These are phyloP conservation scores for Schizonepeta tenuifolia DNA, from an alignment of 257 asterid species.

Conservation along the genomic window DNA sequence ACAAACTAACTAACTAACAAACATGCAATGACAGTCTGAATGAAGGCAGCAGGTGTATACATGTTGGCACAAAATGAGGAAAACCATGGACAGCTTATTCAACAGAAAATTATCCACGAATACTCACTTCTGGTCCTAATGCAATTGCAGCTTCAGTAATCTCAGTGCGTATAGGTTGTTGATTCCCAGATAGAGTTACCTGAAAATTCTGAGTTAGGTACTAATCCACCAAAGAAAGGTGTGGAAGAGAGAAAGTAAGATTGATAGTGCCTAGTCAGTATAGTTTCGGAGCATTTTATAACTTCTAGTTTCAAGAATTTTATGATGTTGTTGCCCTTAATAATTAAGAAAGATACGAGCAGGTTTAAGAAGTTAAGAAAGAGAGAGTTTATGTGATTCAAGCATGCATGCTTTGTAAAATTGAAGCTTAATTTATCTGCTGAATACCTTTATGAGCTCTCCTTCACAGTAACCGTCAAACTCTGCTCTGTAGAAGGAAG, in stretches of 20 bases:
- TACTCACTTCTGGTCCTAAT: slow-evolving; percentile 70
- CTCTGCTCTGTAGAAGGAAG: slow-evolving; percentile 60
- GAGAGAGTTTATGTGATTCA: slow-evolving; percentile 11
- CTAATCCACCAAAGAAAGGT: not conserved
- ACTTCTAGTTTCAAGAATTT: not conserved
- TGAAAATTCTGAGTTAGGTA: slow-evolving; percentile 37
- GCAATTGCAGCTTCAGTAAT: slow-evolving; percentile 85
- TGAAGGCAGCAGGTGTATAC: slow-evolving; percentile 9
- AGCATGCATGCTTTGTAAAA: not conserved
- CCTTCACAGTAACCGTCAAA: slow-evolving; percentile 86
- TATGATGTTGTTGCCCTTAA: not conserved
- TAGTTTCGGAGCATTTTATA: not conserved
- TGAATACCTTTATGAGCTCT: slow-evolving; percentile 70
- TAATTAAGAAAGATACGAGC: not conserved
- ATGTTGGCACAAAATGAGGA: not conserved
- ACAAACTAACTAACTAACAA: no score
- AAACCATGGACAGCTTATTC: not conserved
- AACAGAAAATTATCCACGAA: not conserved
- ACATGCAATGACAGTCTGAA: not conserved
- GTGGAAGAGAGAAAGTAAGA: not conserved
- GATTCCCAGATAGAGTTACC: slow-evolving; percentile 80
- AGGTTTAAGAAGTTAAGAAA: not conserved
- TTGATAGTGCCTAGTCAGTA: not conserved
- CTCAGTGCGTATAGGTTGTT: slow-evolving; percentile 76
- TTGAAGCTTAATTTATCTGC: not conserved